Percentiles rank a stretch among this genome's conserved stretches.
Conservation (phyloP, 23 red algal genomes). For the Porphyridium purpureum region DNA sequence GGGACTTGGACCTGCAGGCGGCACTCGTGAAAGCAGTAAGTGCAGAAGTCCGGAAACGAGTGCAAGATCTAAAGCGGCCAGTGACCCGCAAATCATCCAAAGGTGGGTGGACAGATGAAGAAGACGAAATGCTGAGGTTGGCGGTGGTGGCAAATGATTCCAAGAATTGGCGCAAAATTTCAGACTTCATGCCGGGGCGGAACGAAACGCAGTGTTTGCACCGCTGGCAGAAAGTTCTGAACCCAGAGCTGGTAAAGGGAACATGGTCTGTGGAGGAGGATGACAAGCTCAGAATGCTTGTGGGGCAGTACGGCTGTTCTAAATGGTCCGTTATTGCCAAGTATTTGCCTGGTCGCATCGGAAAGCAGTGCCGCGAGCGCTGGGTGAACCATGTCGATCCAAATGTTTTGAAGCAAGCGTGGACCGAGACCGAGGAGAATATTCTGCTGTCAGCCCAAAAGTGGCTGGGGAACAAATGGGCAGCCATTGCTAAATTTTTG, state of each 20-base stretch:
- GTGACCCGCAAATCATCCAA: conserved; percentile 43
- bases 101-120: conserved; percentile 72
- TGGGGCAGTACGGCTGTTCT: conserved; percentile 38
- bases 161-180: conserved; percentile 75
- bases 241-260: conserved; percentile 73
- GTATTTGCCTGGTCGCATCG: conserved; percentile 60
- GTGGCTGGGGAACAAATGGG: conserved; percentile 87
- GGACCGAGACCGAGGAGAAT: conserved; percentile 81
- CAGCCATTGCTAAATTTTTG: conserved; percentile 62
- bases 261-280: conserved; percentile 91
- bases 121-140: conserved; percentile 56
- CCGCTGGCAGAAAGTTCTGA: conserved; percentile 85
- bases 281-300: conserved; percentile 55
- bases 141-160: conserved; percentile 50
- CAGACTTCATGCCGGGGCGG: conserved; percentile 33
- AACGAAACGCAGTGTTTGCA: conserved; percentile 85
- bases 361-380: conserved; percentile 96
- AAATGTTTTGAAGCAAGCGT: conserved; percentile 62
- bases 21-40: too few species aligned
- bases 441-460: conserved; percentile 58
- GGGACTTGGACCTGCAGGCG: too few species aligned
- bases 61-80: conserved; percentile 56
- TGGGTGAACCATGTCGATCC: conserved; percentile 96
- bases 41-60: too few species aligned
- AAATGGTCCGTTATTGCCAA: conserved; percentile 83